Evolutionary conservation across 2,329 filamentous ascomycete genomes (phyloP), one percentile per base, ranked within the genome.

Genomic region (Fusarium sp.): DNA sequence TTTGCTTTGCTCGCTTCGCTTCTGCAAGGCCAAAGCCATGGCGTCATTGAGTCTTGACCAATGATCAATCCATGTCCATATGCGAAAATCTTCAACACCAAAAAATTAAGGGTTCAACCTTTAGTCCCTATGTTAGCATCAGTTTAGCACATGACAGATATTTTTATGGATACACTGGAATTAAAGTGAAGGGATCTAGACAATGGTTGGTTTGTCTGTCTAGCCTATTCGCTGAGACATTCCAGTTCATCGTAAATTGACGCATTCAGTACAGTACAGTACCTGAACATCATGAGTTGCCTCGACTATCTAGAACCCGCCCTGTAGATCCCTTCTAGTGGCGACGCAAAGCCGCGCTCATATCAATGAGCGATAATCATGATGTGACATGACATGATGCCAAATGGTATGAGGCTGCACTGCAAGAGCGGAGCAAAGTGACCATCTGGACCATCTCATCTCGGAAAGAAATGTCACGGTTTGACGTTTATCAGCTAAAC

Each of bases 61-160:
- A 71, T 71, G 54, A 30, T 56, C 55, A 61, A 71, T 71, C 68
- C 68, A 55, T 68, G 59, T 62, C 37, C 32, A 32, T 55, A 55
- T 51, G 55, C 43, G 32, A 55, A 61, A 68, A 66, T 68, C 54
- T 46, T 59, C 28, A 68, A 68, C 14, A 51, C 60, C 41, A 41
- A 67, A 58, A 43, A 43, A 40, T 37, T 55, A 63, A 58, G 41
- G 47, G 47, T 62, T 63, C 25, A 55, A 41, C 41, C 16, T 41
- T 41, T 51, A 51, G 13, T 16, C 9, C 28, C 18, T 21, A 37
- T 12, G 32, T 41, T 27, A 34, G 11, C 14, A 53, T 68, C 46
- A 53, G 45, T 34, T 32, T 51, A 58, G 25, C 30, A 48, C n/a
- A 21, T 27, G 23, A 14, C 18, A 27, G 16, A 34, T 7, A 23